Evolutionary conservation across 768 basidiomycete species (phyloP).

Genomic region (Hygrocybe coccinea): DNA sequence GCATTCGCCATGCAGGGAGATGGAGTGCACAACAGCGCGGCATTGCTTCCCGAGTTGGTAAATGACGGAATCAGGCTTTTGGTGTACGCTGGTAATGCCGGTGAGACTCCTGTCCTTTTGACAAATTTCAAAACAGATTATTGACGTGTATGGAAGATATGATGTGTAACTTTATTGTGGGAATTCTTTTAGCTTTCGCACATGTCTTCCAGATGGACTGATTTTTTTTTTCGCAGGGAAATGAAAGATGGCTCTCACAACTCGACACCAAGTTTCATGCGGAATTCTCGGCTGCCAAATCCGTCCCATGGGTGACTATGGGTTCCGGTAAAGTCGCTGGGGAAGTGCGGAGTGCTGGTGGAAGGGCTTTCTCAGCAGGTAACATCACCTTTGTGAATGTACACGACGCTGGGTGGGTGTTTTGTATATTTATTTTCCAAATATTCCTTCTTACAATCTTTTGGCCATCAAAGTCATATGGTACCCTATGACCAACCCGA

Average conservation of each 20-base stretch:
- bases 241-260: conserved; percentile 67
- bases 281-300: conserved; percentile 50
- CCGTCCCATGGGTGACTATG: conserved; percentile 53
- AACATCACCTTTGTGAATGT: conserved; percentile 80
- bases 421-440: not conserved
- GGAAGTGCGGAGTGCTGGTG: conserved; percentile 64
- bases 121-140: conserved; percentile 6
- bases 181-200: conserved; percentile 15
- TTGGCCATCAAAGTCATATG: conserved; percentile 59
- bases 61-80: conserved; percentile 78
- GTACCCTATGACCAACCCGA: conserved; percentile 88
- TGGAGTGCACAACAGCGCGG: conserved; percentile 76
- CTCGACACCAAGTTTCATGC: conserved; percentile 57
- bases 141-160: conserved; percentile 44
- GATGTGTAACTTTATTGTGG: conserved; percentile 82
- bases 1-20: conserved; percentile 82
- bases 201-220: conserved; percentile 2
- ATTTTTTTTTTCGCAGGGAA: conserved; percentile 44
- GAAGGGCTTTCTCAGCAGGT: conserved; percentile 61
- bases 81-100: conserved; percentile 84
- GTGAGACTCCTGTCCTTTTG: conserved; percentile 35
- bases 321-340: conserved; percentile 56
- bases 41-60: conserved; percentile 73
- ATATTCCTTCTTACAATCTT: conserved; percentile 2
- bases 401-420: conserved; percentile 70